Base-by-base conservation (phyloP, 129 eudicot genomes). In the Artemisia tridentata region DNA sequence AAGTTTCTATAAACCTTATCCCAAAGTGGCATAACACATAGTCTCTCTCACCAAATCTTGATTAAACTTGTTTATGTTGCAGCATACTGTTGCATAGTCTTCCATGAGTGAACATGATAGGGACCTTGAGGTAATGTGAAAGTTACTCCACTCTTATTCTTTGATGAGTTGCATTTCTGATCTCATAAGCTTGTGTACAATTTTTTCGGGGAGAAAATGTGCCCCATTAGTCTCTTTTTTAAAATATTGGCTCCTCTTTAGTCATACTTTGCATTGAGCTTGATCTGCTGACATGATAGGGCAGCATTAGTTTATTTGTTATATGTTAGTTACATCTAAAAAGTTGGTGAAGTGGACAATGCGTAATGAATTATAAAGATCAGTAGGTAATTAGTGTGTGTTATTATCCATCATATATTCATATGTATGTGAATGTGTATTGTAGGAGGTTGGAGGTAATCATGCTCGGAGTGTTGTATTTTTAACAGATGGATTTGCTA, bases 381-480 rank as follows among this genome's bases (percentile, higher is more conserved):
- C 88, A 38, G 45, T 38, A 38, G 45, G 45, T 38, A 38, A 38
- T 31, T 38, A 11, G 10, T 38, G 45, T 38, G 45, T 38, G 45
- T 38, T 38, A 7, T 11, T 38, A 38, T 38, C 96, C 23, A 86
- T 85, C 51, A 67, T 72, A 27, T 73, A 78, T 86, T 91, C 87
- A 25, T 86, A 31, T 69, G 17, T 85, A n/a, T n/a, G 96, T 69
- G 23, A 12, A 3, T 57, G 73, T 47, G 12, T 73, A 51, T 61
- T 78, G 68, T 61, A 92, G 98, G 98, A 92, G 78, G 98, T 92
- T 58, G 98, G 96, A 17, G 81, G 98, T 73, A 92, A 92, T 78
- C 98, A 92, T 80, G 98, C 98, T 60, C 96, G 89, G 65, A 83
- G 95, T 72, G 96, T 92, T 50, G 98, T 96, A 56, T 92, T 85